These are phyloP conservation scores for Conticribra guillardii DNA, from an alignment of 108 stramenopile genomes.

Conservation along the genomic window DNA sequence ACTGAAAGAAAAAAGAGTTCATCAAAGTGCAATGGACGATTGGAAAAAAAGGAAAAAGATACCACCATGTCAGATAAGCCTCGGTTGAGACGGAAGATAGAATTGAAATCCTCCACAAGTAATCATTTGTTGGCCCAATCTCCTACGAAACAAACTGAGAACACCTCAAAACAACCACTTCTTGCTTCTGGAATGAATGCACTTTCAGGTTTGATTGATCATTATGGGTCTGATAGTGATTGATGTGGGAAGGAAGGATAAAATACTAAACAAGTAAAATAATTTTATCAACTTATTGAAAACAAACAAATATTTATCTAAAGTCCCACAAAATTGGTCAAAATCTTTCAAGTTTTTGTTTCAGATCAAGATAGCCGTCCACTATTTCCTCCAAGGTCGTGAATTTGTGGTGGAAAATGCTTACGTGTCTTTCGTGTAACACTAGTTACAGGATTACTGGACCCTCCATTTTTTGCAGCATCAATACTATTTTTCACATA, in stretches of 20 bases:
- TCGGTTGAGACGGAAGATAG: too few relatives aligned
- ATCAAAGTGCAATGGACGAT: not conserved
- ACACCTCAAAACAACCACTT: too few relatives aligned
- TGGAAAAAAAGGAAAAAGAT: too few relatives aligned
- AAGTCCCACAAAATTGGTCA: not conserved
- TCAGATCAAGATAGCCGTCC: slow-evolving; percentile 26
- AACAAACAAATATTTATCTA: too few relatives aligned
- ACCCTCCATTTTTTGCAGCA: slow-evolving; percentile 23
- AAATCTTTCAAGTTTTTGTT: not conserved
- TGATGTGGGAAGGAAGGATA: too few relatives aligned
- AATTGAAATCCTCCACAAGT: not conserved
- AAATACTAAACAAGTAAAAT: too few relatives aligned
- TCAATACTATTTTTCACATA: slow-evolving; percentile 76
- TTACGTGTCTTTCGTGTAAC: slow-evolving; percentile 68
- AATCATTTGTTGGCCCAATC: too few relatives aligned
- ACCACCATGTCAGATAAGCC: too few relatives aligned
- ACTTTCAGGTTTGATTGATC: slow-evolving; percentile 3
- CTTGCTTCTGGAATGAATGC: too few relatives aligned
- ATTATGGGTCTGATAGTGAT: slow-evolving; percentile 37
- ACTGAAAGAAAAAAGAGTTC: not conserved
- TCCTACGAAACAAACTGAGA: too few relatives aligned
- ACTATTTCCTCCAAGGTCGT: slow-evolving; percentile 53
- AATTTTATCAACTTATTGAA: not conserved
- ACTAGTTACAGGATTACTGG: slow-evolving; percentile 43
- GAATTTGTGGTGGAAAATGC: slow-evolving; percentile 46